Evolutionary conservation across 148 eudicot species (phyloP).

Genomic region (Tetragonia tetragonoides): DNA sequence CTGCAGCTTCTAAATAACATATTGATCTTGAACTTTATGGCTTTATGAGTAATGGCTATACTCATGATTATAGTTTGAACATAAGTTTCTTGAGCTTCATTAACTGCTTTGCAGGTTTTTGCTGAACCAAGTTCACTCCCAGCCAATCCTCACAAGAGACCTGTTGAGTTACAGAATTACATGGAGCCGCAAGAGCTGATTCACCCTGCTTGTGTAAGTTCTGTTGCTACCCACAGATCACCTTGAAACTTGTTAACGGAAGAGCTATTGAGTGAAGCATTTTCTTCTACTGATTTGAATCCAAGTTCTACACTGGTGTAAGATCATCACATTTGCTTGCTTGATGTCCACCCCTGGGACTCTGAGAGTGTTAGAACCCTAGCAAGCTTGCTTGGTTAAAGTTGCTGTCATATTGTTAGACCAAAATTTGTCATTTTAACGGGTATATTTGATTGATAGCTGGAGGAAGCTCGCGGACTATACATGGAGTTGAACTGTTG

Average conservation of each 20-base stretch:
- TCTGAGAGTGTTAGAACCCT: not conserved
- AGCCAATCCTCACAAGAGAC: constrained; percentile 10
- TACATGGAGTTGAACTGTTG: too few relatives aligned
- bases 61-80: not conserved
- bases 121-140: constrained; percentile 12
- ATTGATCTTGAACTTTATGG: too few relatives aligned
- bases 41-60: not conserved
- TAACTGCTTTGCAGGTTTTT: constrained; percentile 15
- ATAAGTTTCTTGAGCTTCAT: not conserved
- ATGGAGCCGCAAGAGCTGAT: constrained; percentile 28
- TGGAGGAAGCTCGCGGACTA: not conserved
- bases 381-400: not conserved
- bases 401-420: not conserved
- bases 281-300: not conserved
- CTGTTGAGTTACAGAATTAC: constrained; percentile 20
- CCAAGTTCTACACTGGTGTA: not conserved
- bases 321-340: not conserved
- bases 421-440: not conserved
- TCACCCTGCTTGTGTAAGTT: constrained; percentile 46
- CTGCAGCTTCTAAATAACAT: not conserved
- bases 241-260: constrained; percentile 1
- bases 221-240: not conserved
- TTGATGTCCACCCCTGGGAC: not conserved
- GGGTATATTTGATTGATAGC: not conserved
- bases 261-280: not conserved